Evolutionary conservation across 805 yeast genomes (phyloP), one percentile per base, ranked within the genome.

Genomic region (Yarrowia sp.): DNA sequence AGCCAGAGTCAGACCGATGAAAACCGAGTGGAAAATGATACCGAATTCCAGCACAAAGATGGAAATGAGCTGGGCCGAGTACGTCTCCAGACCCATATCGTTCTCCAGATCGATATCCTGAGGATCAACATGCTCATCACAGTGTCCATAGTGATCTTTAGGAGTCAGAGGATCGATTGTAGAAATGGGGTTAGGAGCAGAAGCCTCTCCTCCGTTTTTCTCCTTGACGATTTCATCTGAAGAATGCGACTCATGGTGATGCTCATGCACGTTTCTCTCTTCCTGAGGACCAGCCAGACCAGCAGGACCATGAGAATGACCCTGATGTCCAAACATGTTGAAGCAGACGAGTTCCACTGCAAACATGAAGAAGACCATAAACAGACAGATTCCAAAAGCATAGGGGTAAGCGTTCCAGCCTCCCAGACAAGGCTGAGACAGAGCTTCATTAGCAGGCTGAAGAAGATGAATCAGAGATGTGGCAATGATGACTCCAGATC

Each of bases 401-500:
- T 84, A 84, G n/a, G 87, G 81, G 69, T 84, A 84, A 17, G 73
- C 78, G 1, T 78, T 78, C 84, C 84, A 81, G 18, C 48, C 48
- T 11, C 67, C 65, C 17, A 70, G 67, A 39, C 71, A 70, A 18
- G 63, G 66, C 36, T 63, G 60, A 2, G 68, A 42, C 7, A 71
- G 66, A 2, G 69, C 67, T 45, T 71, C 65, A 66, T 76, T 76
- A 3, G 78, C 77, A 1, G 78, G 78, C 55, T 75, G 78, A 68
- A 87, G 76, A 65, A 87, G 74, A 75, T 88, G 93, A 66, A 88
- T 81, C 69, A 86, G 88, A 0, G 91, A 90, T 8, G 93, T 88
- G 10, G 92, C 88, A 3, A 88, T 78, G 69, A 88, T 88, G 51
- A 88, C 92, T 62, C 93, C 93, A 4, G 90, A 81, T 69, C 93